Base-by-base conservation (phyloP, 2,329 filamentous ascomycete genomes). In the Phialocephala subalpina region DNA sequence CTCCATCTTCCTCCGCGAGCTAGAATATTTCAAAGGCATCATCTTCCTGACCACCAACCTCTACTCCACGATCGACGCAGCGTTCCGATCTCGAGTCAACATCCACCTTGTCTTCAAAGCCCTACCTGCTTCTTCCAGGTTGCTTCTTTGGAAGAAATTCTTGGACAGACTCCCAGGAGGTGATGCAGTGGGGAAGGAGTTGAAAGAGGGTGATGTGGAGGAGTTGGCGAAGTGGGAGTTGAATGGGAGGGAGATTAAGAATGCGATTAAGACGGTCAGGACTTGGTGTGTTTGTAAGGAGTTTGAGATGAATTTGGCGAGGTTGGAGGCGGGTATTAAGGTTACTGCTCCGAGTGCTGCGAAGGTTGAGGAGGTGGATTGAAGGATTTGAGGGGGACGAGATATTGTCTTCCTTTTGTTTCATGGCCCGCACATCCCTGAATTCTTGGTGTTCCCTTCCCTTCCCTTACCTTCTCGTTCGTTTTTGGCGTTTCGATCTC, bases 141-240 rank as follows among this genome's bases (percentile, higher is more conserved):
- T 75, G 59, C 67, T 74, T 2, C 76, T 84, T 33, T 85, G 83
- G 83, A 73, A 75, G 49, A 84, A 84, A 69, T 84, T 84, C 70
- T 72, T 83, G 25, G 72, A 76, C 3, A 75, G 79, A 1, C 70
- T 82, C 2, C 74, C 76, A 78, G 80, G 73, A 77, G 64, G 76
- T 82, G 63, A 84, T 83, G 56, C 82, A 80, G 4, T 74, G 80
- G 25, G 79, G 82, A 76, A 84, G 82, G 76, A 84, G 83, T 69
- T 83, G 83, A 73, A 82, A 79, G 22, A 63, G 6, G 38, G 25
- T 1, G 68, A 69, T n/a, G 60, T 70, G 61, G 52, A 66, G 16
- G 62, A 63, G 80, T 79, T 9, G 76, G 83, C 70, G 80, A 82
- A 74, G 82, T 83, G 81, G 79, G 72, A 73, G 33, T 61, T 77